phyloP scores from a whole-genome alignment of 2,329 filamentous ascomycete genomes.

The Cladosporium velox region DNA sequence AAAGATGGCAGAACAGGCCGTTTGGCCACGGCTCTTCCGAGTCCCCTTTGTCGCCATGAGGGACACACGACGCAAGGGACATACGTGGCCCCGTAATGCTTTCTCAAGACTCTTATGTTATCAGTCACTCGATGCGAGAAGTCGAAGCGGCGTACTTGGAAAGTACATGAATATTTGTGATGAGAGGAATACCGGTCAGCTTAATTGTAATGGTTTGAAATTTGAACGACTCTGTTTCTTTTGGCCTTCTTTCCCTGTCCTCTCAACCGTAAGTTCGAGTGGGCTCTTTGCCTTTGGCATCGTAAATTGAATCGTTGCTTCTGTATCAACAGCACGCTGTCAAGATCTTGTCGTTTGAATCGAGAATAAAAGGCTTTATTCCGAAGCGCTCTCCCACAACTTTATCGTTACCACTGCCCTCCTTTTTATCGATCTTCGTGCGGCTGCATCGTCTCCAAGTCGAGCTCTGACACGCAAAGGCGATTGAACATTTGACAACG shows the following conservation, averaged over 20 bases:
- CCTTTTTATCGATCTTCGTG: background rate
- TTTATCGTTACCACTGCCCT: background rate
- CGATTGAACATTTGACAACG: background rate
- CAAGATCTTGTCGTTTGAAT: background rate
- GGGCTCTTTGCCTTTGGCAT: background rate
- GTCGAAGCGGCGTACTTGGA: background rate
- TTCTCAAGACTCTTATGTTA: background rate
- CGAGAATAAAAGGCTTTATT: background rate
- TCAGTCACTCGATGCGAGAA: background rate
- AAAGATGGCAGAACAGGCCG: constrained; percentile 3
- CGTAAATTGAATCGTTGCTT: background rate
- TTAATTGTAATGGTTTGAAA: background rate
- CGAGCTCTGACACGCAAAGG: background rate
- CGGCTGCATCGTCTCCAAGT: background rate
- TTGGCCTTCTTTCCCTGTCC: background rate
- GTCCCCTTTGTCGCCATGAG: background rate
- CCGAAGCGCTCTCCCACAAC: background rate
- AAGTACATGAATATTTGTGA: background rate
- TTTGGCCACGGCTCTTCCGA: background rate
- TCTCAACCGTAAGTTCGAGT: background rate
- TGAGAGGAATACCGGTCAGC: background rate
- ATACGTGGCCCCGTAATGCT: background rate
- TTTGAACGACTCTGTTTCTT: background rate
- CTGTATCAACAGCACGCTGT: background rate
- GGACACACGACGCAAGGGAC: background rate